Base-by-base conservation (phyloP, 805 yeast species). In the Wickerhamomyces ciferrii region DNA sequence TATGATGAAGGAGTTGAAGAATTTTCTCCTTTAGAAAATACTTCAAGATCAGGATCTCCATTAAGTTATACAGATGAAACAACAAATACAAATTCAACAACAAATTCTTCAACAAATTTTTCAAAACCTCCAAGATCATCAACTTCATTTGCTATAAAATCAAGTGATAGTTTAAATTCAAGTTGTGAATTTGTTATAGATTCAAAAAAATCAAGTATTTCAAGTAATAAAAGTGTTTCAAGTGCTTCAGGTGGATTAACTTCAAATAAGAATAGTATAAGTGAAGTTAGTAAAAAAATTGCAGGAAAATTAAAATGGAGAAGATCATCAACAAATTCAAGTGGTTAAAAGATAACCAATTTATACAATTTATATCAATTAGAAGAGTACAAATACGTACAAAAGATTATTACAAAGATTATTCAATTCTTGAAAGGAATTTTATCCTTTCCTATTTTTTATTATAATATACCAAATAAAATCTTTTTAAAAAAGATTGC, bases 251-350 rank as follows among this genome's bases (percentile, higher is more conserved):
- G 15, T 23, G 23, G 24, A 4, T 27, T 13, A 18, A 18, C 18
- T 36, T 19, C 10, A 37, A 20, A n/a, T 31, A 17, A 39, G 18
- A 25, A 39, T 9, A 39, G 42, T 18, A 39, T 39, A 11, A 39
- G 32, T 21, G 32, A 42, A 42, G 24, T 42, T 34, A 37, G 39
- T 15, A 59, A 58, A 51, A 59, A 59, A 46, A 46, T 59, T 46
- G 60, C 61, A 5, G 59, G 53, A 4, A 58, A 53, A 45, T 50
- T 59, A 6, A 56, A 56, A 53, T 59, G 63, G 63, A 58, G 63
- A 59, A 44, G 63, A 41, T 40, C 53, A 24, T 56, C 61, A 2
- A 58, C 63, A 2, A 59, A 59, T 43, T 56, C 59, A 5, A 48
- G 25, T 21, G 44, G 35, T 20, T 31, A 2, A n/a, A n/a, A n/a